phyloP scores from a whole-genome alignment of 257 asterid genomes.

The Solanum acaule region DNA sequence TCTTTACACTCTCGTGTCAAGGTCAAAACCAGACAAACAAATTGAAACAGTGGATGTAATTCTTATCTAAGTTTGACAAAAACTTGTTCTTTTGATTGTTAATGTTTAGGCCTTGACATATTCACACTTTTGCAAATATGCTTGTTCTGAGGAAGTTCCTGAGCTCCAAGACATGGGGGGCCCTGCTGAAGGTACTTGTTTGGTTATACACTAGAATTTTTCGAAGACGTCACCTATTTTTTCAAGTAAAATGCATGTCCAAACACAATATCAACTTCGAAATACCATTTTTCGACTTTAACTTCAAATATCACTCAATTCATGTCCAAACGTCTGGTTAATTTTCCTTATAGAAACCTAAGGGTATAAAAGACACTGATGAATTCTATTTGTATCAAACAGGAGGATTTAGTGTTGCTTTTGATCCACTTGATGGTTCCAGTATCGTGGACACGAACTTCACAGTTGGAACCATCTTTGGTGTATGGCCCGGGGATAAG shows the following conservation, averaged over 20 bases:
- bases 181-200: constrained; percentile 62
- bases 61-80: neutral
- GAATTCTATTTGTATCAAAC: constrained; percentile 1
- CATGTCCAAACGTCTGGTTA: neutral
- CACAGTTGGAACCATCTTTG: constrained; percentile 94
- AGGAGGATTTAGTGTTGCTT: constrained; percentile 98
- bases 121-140: constrained; percentile 94
- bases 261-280: neutral
- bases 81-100: neutral
- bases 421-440: constrained; percentile 94
- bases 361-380: too few species aligned
- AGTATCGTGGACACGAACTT: constrained; percentile 97
- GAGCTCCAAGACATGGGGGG: constrained; percentile 99
- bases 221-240: neutral
- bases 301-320: neutral
- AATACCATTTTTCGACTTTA: neutral
- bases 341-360: neutral
- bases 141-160: constrained; percentile 98
- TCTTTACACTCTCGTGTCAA: neutral
- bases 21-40: neutral
- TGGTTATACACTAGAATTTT: neutral
- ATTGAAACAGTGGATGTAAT: neutral
- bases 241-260: neutral
- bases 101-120: constrained; percentile 72
- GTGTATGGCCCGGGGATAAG: constrained; percentile 98